Conservation (phyloP, 352 stramenopile species). For the Poterioochromonas sp. region DNA sequence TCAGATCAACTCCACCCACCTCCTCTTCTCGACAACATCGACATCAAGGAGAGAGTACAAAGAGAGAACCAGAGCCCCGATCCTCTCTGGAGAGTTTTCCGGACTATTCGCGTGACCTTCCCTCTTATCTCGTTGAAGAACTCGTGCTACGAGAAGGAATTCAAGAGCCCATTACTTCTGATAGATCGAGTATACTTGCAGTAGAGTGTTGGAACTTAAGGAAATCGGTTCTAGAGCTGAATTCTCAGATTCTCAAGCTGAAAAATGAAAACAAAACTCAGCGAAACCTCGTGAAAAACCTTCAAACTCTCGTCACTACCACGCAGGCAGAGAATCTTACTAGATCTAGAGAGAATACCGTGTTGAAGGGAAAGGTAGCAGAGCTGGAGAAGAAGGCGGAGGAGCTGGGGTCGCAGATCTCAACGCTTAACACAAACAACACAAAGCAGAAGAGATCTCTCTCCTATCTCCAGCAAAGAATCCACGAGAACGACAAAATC, state of each 20-base stretch:
- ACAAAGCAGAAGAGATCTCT: not conserved
- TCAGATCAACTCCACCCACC: too few species aligned
- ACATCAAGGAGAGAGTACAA: too few species aligned
- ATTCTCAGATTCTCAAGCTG: not conserved
- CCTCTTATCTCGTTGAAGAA: too few species aligned
- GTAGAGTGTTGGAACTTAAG: not conserved
- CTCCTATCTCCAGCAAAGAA: not conserved
- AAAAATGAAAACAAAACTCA: not conserved
- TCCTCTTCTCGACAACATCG: too few species aligned
- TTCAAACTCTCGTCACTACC: not conserved
- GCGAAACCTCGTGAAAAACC: not conserved
- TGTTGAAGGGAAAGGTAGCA: not conserved
- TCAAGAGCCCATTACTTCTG: not conserved
- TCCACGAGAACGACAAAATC: not conserved
- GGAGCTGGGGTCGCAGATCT: not conserved
- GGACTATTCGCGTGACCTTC: too few species aligned
- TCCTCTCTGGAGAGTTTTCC: too few species aligned
- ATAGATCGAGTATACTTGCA: not conserved
- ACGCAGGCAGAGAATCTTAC: not conserved
- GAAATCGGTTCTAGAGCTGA: not conserved
- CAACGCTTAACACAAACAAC: not conserved
- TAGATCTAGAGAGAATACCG: not conserved
- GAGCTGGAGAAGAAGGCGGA: not conserved
- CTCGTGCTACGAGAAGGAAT: not conserved
- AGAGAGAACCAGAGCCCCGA: too few species aligned